Conservation (phyloP, 2,329 filamentous ascomycete species). For the Fusarium mundagurra region DNA sequence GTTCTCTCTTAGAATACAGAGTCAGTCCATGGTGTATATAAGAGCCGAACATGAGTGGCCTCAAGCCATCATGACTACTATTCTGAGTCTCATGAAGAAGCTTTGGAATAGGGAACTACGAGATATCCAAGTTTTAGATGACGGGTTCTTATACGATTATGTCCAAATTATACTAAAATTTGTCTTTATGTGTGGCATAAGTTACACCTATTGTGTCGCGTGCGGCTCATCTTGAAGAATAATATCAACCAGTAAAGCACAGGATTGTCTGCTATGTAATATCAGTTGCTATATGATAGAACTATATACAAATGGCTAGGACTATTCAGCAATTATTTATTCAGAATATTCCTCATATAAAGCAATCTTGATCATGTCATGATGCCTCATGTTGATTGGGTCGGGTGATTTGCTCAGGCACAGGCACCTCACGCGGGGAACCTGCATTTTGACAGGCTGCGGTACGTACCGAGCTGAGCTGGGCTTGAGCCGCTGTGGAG, state of each 20-base stretch:
- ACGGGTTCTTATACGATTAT: fast-evolving
- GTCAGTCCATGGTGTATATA: background rate
- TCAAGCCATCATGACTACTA: background rate
- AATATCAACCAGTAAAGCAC: background rate
- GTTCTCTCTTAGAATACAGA: background rate
- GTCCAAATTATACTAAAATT: background rate
- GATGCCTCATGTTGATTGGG: constrained; percentile 7
- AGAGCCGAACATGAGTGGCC: background rate
- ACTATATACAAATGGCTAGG: fast-evolving
- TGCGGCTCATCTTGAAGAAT: background rate
- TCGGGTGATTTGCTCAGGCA: constrained; percentile 4
- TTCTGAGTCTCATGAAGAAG: background rate
- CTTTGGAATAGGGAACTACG: background rate
- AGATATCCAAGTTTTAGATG: fast-evolving
- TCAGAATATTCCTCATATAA: background rate
- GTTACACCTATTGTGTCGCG: background rate
- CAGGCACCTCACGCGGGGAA: constrained; percentile 14
- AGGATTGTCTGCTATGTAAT: background rate
- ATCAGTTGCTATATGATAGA: background rate
- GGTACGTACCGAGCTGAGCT: constrained; percentile 36
- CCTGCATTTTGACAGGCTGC: constrained; percentile 26
- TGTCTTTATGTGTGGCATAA: background rate
- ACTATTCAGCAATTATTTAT: background rate
- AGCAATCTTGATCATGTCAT: background rate
- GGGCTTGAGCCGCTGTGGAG: constrained; percentile 41